These are phyloP conservation scores for Ceratorhiza oryzae-sativae DNA, from an alignment of 1,284 basidiomycete species.

Conservation along the genomic window DNA sequence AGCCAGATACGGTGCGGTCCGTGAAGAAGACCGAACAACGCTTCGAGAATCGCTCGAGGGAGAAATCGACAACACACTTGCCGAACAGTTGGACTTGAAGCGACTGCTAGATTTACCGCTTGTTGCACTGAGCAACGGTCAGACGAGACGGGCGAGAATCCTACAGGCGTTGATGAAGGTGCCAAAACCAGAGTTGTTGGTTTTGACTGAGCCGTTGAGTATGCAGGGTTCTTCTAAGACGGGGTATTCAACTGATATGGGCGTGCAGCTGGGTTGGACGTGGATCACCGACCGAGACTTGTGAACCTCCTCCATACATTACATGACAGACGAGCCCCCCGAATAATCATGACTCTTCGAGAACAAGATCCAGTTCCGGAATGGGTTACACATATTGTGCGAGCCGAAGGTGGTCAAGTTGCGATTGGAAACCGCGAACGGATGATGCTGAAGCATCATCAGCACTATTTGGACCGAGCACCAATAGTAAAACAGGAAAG, in stretches of 20 bases:
- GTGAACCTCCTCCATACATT: conserved; percentile 65
- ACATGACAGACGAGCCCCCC: conserved; percentile 60
- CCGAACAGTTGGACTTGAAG: conserved; percentile 62
- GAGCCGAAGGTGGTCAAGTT: conserved; percentile 62
- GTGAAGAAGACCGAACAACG: conserved; percentile 81
- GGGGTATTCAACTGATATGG: conserved; percentile 12
- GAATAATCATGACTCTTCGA: conserved; percentile 81
- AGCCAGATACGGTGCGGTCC: conserved; percentile 84
- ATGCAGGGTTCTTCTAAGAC: conserved; percentile 54
- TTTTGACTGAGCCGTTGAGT: conserved; percentile 84
- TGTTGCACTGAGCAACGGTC: conserved; percentile 88
- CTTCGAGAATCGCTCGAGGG: conserved; percentile 69
- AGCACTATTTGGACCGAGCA: not conserved
- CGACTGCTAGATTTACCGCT: conserved; percentile 79
- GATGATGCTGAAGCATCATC: conserved; percentile 22
- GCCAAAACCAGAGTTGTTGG: conserved; percentile 65
- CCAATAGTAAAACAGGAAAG: not conserved
- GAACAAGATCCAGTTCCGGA: conserved; percentile 81
- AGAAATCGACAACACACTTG: conserved; percentile 54
- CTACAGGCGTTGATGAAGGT: conserved; percentile 74
- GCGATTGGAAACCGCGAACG: conserved; percentile 50
- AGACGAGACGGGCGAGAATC: conserved; percentile 87
- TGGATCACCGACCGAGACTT: conserved; percentile 63
- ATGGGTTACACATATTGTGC: conserved; percentile 80
- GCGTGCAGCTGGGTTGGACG: conserved; percentile 75